These are phyloP conservation scores for Tardiomyces depauwii DNA, from an alignment of 1,139 yeast species.

Conservation along the genomic window DNA sequence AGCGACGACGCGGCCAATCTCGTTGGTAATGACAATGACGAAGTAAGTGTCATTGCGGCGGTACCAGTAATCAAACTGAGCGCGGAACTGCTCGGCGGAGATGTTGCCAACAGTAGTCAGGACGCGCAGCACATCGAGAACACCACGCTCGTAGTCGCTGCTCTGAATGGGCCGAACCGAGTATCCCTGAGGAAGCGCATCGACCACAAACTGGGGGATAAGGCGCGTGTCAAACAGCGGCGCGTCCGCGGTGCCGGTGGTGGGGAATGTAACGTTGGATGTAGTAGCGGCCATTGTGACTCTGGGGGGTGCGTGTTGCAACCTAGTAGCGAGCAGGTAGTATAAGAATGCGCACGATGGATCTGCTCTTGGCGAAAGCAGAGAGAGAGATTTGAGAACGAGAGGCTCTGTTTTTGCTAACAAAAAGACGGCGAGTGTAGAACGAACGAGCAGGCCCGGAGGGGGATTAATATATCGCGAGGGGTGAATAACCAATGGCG, in stretches of 20 bases:
- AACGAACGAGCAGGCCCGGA: too few relatives aligned
- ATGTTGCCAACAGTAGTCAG: slow-evolving; percentile 53
- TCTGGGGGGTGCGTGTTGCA: neutral
- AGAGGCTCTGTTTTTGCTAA: too few relatives aligned
- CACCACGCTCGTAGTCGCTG: slow-evolving; percentile 38
- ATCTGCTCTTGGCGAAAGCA: too few relatives aligned
- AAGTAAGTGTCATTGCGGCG: slow-evolving; percentile 35
- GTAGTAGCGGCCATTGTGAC: neutral
- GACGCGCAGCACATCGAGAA: slow-evolving; percentile 39
- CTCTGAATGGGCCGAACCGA: slow-evolving; percentile 35
- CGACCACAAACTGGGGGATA: slow-evolving; percentile 18
- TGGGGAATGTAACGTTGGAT: neutral
- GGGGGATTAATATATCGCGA: neutral
- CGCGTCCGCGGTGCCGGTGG: neutral
- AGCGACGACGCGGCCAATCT: slow-evolving; percentile 27
- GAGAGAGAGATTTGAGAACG: too few relatives aligned
- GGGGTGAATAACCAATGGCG: neutral
- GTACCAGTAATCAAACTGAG: slow-evolving; percentile 38
- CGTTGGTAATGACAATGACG: slow-evolving; percentile 39
- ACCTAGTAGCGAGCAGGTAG: neutral
- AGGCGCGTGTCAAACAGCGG: slow-evolving; percentile 16
- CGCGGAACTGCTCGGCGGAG: slow-evolving; percentile 30
- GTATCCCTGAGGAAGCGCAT: slow-evolving; percentile 41
- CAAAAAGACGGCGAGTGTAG: too few relatives aligned
- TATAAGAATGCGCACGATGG: too few relatives aligned